Base-by-base conservation (phyloP, 2,329 filamentous ascomycete genomes). In the Coniella vitis region DNA sequence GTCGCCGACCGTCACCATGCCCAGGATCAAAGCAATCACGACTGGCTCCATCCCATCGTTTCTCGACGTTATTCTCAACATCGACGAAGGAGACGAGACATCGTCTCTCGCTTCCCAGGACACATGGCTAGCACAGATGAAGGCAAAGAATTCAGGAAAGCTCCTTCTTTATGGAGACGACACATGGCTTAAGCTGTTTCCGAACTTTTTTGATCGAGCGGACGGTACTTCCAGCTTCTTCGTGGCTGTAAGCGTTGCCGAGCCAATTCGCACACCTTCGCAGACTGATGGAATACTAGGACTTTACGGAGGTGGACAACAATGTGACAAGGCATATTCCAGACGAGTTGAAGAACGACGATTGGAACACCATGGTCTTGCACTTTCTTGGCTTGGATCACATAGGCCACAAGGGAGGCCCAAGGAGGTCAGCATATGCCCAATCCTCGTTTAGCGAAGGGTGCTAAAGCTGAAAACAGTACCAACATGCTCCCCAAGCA, bases 201-300 rank as follows among this genome's bases (percentile, higher is more conserved):
- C 93, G 1, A 81, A 79, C 14, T 89, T 86, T 41, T 98, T 98
- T 69, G 81, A 84, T 57, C 83, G 90, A 36, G 75, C 83, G 44
- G 94, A 98, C 66, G 93, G 94, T 41, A 98, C 93, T 2, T 90
- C 90, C 49, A 97, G 91, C 69, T 98, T 98, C 67, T 98, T 97
- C 67, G 93, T 98, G 58, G 90, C 93, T 66, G 89, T 95, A 66
- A 29, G 25, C 74, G 85, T 35, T 38, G 17, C 7, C n/a, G 4
- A 19, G 4, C 17, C 21, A 19, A 14, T 29, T 29, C 14, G 13
- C 58, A 63, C 40, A 59, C 52, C 25, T 20, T 17, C 10, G 25
- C 10, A 32, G 32, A 4, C 36, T 40, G 19, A 31, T 25, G 17
- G 35, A n/a, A 25, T 7, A n/a, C 20, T 59, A 94, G 89, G 93